Evolutionary conservation across 176 grass and related monocot genomes (phyloP), one percentile per base, ranked within the genome.

Genomic region (Cenchrus purpureus): DNA sequence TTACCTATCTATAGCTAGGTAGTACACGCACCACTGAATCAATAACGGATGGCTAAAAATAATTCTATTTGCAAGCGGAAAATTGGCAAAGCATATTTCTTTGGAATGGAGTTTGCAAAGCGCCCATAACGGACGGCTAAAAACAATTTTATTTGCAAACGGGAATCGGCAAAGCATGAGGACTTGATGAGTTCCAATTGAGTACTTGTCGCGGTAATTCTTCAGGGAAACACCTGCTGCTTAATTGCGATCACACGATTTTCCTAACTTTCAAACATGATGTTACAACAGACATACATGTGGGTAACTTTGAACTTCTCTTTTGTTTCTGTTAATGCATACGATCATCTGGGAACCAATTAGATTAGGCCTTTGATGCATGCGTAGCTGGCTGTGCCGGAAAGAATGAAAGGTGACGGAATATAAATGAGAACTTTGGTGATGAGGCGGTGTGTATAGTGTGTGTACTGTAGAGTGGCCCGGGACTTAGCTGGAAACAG

Each of bases 401-500:
- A 29, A 34, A 42, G 58, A 16, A 37, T 25, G 82, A 50, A 19
- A 31, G 45, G 6, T 43, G 19, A 63, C 40, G 58, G 65, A 69
- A 83, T 40, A 40, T 77, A 64, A 32, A 32, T 45, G 55, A 61
- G 45, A 65, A 34, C 56, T 45, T 72, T 82, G 79, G 34, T 22
- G 55, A n/a, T 55, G 65, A 44, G 31, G n/a, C 15, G 1, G 54
- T 19, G 14, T 54, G 57, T n/a, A 10, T 20, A 20, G 37, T 40
- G 37, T 40, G 37, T 40, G 37, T 6, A 60, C 58, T 60, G 31
- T 75, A 37, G 71, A 73, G 46, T 64, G 59, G 37, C 37, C 37
- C 37, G 37, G 56, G 46, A 32, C 73, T 45, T 17, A 72, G 74
- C 65, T 78, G 25, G 34, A 68, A 88, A 65, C 56, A 88, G 37